A percentile compares a stretch with the other conserved stretches of the same genome.
Conservation (phyloP, 106 monocot genomes). For the Posidonia australis region DNA sequence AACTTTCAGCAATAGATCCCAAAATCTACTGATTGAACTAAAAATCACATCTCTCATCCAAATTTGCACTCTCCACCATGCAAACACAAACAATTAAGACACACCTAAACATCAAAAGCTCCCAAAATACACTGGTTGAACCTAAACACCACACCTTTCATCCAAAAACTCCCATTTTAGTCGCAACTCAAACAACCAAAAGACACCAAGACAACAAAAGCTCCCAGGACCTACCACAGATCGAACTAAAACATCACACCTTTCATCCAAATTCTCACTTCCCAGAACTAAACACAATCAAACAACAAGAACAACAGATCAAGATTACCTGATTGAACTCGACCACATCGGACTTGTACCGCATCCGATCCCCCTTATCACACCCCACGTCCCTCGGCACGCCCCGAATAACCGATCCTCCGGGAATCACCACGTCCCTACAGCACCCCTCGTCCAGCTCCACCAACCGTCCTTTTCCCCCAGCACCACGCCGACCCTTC, state of each 20-base stretch:
- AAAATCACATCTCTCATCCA: background rate
- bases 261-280: too few species aligned
- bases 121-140: too few species aligned
- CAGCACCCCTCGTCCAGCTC: conserved; percentile 32
- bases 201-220: too few species aligned
- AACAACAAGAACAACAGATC: background rate
- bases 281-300: too few species aligned
- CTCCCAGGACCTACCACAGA: too few species aligned
- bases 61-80: too few species aligned
- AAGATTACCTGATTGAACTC: conserved; percentile 80
- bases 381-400: conserved; percentile 48
- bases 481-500: conserved; percentile 24
- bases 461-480: conserved; percentile 30
- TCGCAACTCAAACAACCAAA: too few species aligned
- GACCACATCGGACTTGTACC: conserved; percentile 71
- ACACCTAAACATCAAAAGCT: too few species aligned
- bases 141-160: too few species aligned
- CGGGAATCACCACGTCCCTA: conserved; percentile 50
- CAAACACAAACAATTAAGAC: too few species aligned
- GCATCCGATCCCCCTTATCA: conserved; percentile 69
- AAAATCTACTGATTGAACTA: background rate
- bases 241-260: background rate
- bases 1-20: background rate
- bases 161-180: too few species aligned
- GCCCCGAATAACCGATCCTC: conserved; percentile 24